Base-by-base conservation (phyloP, 2,329 filamentous ascomycete species). In the Aspergillus eucalypticola region DNA sequence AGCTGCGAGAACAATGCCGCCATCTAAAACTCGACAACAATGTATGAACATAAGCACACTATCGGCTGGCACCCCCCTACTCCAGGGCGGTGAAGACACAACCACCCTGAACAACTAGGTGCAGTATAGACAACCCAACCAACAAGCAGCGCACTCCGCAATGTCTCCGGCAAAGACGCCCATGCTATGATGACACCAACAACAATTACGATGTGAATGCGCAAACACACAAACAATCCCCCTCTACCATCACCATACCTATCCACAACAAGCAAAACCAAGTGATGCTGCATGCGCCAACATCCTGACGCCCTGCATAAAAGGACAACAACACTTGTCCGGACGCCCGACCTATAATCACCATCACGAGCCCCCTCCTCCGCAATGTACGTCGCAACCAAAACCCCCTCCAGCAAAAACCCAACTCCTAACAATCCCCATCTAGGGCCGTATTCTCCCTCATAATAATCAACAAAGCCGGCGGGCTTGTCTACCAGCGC, bases 381-480 rank as follows among this genome's bases (percentile, higher is more conserved):
- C 67, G 66, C 44, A 48, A 71, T 71, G 67, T 70, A 60, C 49
- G 62, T 64, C 55, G 25, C 44, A 50, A 39, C 32, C 13, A n/a
- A 3, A n/a, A 19, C 11, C 4, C 44, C 10, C 17, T 48, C 66
- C 35, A 56, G 27, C 57, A 41, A 25, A 48, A 41, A n/a, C 11
- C 51, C 44, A 15, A 27, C 25, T 27, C 10, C 8, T 27, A 32
- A 51, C 49, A 29, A 46, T 56, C 2, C 27, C 27, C 27, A 29
- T 19, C 13, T 53, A 98, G 93, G 95, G 91, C 92, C 67, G 90
- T 99, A 76, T 95, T 96, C 78, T 88, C 93, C 60, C 89, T 99
- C 73, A 92, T 98, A 76, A 90, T 99, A 76, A 96, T 99, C 82
- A 98, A 97, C 84, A 99, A 99, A 84, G 93, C 95, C 66, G 95